Base-by-base conservation (phyloP, 2,329 filamentous ascomycete species). In the Neofusicoccum laricinum region DNA sequence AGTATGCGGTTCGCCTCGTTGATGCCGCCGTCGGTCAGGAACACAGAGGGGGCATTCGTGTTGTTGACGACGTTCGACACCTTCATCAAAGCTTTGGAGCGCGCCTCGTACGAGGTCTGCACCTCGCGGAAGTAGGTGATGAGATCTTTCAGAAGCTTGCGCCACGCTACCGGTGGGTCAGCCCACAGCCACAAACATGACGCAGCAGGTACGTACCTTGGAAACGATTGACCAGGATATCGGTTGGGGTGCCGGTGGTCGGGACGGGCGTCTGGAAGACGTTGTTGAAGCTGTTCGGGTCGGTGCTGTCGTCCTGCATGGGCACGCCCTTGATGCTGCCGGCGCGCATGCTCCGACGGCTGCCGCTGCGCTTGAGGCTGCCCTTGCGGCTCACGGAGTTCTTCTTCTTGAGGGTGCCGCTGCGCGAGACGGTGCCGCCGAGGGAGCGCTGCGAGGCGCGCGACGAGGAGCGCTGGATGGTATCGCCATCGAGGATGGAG, bases 61-160 rank as follows among this genome's bases (percentile, higher is more conserved):
- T 93, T 96, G 77, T 92, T 93, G 71, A 96, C 86, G 15, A 93
- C 86, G 71, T 93, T 93, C 62, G 91, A 89, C 8, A 96, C 86
- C 70, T 96, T 96, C 65, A 92, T 76, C 4, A 96, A 82, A 7
- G 90, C 87, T 76, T 97, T 98, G 32, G 91, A 86, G 66, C 91
- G 88, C 64, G 89, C 85, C 73, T 99, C 94, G 77, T 97, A 97
- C 53, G 93, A 91, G 58, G 85, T 86, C 74, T 97, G 92, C 51
- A 98, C 88, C 76, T 98, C 95, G 71, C 92, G 89, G 76, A 97
- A 98, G 76, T 97, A 98, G 64, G 90, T 82, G 69, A 98, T 97
- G 49, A 98, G 84, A 69, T 97, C 93, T 76, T 98, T 98, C 61
- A 99, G 85, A 14, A 97, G 85, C 80, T 96, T 97, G 71, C 95